Base-by-base conservation (phyloP, 164 flowering plant species). In the Macadamia integrifolia region DNA sequence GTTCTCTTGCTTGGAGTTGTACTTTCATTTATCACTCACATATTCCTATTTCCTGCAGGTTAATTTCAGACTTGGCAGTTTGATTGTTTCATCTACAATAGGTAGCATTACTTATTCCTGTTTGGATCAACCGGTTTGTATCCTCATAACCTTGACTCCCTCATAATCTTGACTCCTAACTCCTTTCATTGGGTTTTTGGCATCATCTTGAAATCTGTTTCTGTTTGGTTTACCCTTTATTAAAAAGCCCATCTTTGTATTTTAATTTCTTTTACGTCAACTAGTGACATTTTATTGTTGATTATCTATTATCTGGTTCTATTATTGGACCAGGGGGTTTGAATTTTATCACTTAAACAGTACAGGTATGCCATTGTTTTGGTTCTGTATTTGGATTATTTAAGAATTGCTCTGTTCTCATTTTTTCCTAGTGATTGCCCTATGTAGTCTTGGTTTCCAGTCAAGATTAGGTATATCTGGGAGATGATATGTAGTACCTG, bases 281-380 rank as follows among this genome's bases (percentile, higher is more conserved):
- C 15, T 58, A 46, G 6, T 78, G 61, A 35, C 77, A 88, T 91
- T 91, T 90, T 62, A 91, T 91, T 80, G 92, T 87, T 65, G 97
- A 93, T 7, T 91, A 91, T 79, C 91, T 91, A 65, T 88, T 91
- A 70, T 93, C 98, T 9, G 97, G 98, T 52, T 91, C 97, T 49
- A 42, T 91, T 35, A 84, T 93, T 79, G 98, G 98, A 75, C 98
- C 98, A 29, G 98, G 97, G 62, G 98, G 98, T 50, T 82, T 93
- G 64, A 85, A 82, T 63, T 88, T 86, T 75, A 80, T 93, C 67
- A 84, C 87, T 63, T 97, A 93, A 81, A 77, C 90, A 90, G 98
- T 91, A 14, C 97, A 93, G 94, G 98, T 91, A 80, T 73, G 75
- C 18, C 58, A 50, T 58, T 44, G 14, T 30, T 18, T 23, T 58